phyloP scores from a whole-genome alignment of 2,329 filamentous ascomycete species.

The Fusarium keratoplasticum region DNA sequence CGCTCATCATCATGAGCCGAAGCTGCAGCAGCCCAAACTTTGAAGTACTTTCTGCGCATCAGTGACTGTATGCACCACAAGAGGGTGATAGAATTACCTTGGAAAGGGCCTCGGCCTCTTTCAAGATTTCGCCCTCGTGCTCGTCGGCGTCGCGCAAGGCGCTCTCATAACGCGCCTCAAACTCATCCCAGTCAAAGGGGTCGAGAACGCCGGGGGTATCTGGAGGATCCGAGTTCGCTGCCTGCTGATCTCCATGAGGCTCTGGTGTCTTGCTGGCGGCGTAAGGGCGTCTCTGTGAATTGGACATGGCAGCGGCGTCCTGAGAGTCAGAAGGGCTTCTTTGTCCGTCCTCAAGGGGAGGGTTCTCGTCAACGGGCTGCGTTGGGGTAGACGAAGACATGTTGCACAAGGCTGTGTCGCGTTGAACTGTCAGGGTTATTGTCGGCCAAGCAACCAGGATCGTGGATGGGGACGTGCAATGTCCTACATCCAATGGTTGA shows the following conservation, averaged over 20 bases:
- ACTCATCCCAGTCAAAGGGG: conserved; percentile 81
- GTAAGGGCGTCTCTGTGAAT: conserved; percentile 33
- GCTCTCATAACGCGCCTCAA: conserved; percentile 75
- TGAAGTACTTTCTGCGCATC: conserved; percentile 72
- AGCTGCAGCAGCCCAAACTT: conserved; percentile 80
- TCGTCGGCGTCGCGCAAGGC: conserved; percentile 72
- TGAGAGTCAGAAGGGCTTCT: conserved; percentile 18
- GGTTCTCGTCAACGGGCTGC: conserved; percentile 33
- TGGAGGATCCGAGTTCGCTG: conserved; percentile 52
- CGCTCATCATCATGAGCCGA: conserved; percentile 79
- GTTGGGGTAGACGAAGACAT: conserved; percentile 36
- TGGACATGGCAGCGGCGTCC: conserved; percentile 34
- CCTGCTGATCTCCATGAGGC: conserved; percentile 49
- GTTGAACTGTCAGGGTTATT: conserved; percentile 20
- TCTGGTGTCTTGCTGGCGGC: conserved; percentile 52
- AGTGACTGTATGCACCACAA: not conserved
- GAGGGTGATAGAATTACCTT: conserved; percentile 58
- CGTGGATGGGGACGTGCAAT: conserved; percentile 10
- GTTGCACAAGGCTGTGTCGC: conserved; percentile 19
- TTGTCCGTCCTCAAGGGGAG: conserved; percentile 18
- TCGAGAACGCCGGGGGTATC: conserved; percentile 65
- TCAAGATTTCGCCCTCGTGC: conserved; percentile 73
- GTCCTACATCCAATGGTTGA: not conserved
- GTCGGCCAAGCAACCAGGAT: conserved; percentile 40
- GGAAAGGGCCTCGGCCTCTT: conserved; percentile 75